These are phyloP conservation scores for Gelatoporia subvermispora DNA, from an alignment of 768 basidiomycete species.

Conservation along the genomic window DNA sequence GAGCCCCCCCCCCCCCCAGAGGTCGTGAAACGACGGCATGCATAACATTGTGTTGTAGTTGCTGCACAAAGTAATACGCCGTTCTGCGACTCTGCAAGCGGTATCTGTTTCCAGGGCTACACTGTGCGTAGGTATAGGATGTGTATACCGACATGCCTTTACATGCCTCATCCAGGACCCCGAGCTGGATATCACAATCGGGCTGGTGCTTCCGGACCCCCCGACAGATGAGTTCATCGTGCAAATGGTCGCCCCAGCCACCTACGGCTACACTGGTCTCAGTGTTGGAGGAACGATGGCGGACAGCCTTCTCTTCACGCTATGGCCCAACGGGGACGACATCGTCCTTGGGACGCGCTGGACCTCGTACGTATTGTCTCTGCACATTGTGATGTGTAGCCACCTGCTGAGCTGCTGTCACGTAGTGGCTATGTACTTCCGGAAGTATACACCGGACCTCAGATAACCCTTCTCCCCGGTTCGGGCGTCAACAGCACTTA, in stretches of 20 bases:
- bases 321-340: conserved; percentile 20
- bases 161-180: conserved; percentile 11
- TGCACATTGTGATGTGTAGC: background rate
- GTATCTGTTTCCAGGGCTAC: conserved; percentile 19
- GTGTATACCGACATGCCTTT: too few species aligned
- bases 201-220: conserved; percentile 21
- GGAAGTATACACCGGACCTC: conserved; percentile 18
- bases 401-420: background rate
- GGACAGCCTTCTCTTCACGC: conserved; percentile 23
- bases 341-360: conserved; percentile 23
- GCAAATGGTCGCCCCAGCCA: conserved; percentile 20
- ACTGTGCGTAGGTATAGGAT: conserved; percentile 4
- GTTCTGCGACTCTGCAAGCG: conserved; percentile 18
- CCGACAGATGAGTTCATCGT: conserved; percentile 22
- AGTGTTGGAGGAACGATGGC: conserved; percentile 25
- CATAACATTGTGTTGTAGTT: background rate
- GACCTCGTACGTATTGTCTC: conserved; percentile 16
- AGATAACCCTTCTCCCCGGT: conserved; percentile 20
- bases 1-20: background rate
- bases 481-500: conserved; percentile 23
- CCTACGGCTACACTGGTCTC: conserved; percentile 23
- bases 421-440: conserved; percentile 24
- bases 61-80: conserved; percentile 15
- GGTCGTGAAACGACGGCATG: background rate
- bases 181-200: conserved; percentile 19